Percentiles rank a stretch among this genome's conserved stretches.
Conservation (phyloP, 2,329 filamentous ascomycete species). For the Aspergillus ibericus region DNA sequence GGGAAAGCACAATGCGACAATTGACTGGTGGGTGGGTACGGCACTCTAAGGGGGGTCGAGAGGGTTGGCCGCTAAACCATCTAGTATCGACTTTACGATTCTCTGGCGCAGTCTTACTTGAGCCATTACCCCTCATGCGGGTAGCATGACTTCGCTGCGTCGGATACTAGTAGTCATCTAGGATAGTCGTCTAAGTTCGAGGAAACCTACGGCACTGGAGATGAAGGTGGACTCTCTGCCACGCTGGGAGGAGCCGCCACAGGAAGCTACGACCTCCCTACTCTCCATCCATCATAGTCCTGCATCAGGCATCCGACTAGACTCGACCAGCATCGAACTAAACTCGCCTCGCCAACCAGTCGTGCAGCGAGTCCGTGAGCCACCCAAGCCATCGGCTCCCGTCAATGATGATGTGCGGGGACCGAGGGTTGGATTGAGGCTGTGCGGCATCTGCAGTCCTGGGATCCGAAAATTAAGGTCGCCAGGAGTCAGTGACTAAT, state of each 20-base stretch:
- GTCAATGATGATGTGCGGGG: conserved; percentile 23
- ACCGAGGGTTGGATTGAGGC: conserved; percentile 5
- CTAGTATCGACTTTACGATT: neutral
- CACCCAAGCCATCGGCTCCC: conserved; percentile 23
- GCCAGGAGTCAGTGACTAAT: neutral
- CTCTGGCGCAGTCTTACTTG: neutral
- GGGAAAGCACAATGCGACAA: neutral
- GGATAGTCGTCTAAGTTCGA: neutral
- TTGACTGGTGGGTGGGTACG: neutral
- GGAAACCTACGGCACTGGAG: neutral
- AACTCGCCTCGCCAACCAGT: neutral
- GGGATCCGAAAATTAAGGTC: conserved; percentile 3
- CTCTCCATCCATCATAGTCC: neutral
- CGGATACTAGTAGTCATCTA: neutral
- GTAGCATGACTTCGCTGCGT: neutral
- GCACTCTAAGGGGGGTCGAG: neutral
- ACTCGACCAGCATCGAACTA: neutral
- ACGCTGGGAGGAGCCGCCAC: neutral
- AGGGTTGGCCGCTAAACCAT: neutral
- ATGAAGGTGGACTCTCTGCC: neutral
- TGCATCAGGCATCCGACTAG: neutral
- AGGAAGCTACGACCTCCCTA: neutral
- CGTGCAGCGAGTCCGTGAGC: neutral
- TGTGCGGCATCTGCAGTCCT: conserved; percentile 5
- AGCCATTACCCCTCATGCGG: neutral